These are phyloP conservation scores for Xenoacremonium recifei DNA, from an alignment of 2,329 filamentous ascomycete genomes.

Conservation along the genomic window DNA sequence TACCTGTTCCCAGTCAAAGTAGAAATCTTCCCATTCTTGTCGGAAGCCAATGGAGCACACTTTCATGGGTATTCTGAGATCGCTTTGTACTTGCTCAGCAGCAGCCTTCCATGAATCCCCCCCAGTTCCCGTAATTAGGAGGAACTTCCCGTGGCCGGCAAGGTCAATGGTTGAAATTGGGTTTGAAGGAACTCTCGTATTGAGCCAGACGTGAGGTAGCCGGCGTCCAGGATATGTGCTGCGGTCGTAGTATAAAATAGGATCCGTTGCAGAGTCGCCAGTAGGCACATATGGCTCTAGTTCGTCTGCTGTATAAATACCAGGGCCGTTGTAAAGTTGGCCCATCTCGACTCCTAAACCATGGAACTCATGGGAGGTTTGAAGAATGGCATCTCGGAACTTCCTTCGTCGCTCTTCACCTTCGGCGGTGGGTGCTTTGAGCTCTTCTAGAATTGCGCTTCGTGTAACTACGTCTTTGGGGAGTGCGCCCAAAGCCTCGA, in stretches of 20 bases:
- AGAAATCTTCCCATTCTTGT: slow-evolving; percentile 4
- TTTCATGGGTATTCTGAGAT: slow-evolving; percentile 1
- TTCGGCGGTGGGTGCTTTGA: slow-evolving; percentile 34
- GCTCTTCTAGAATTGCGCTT: slow-evolving; percentile 36
- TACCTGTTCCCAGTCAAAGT: slow-evolving; percentile 3
- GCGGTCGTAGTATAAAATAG: slow-evolving; percentile 40
- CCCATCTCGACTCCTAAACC: slow-evolving; percentile 60
- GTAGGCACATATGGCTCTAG: slow-evolving; percentile 12
- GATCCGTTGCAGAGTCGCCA: slow-evolving; percentile 31
- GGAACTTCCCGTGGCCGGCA: slow-evolving; percentile 4
- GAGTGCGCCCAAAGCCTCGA: slow-evolving; percentile 44
- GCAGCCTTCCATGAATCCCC: slow-evolving; percentile 2
- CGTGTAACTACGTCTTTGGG: slow-evolving; percentile 38
- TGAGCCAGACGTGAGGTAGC: slow-evolving; percentile 63
- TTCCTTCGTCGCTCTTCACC: slow-evolving; percentile 38
- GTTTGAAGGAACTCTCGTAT: slow-evolving; percentile 39
- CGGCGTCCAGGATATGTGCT: slow-evolving; percentile 59
- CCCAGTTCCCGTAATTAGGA: slow-evolving; percentile 6
- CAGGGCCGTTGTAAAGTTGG: slow-evolving; percentile 49
- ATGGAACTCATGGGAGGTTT: slow-evolving; percentile 49
- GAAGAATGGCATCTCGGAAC: slow-evolving; percentile 40
- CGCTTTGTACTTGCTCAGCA: not conserved
- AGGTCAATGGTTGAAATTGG: slow-evolving; percentile 5
- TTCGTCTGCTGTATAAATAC: slow-evolving; percentile 46
- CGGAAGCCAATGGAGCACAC: slow-evolving; percentile 5